phyloP scores from a whole-genome alignment of 2,329 filamentous ascomycete species.

The Aspergillus puulaauensis region DNA sequence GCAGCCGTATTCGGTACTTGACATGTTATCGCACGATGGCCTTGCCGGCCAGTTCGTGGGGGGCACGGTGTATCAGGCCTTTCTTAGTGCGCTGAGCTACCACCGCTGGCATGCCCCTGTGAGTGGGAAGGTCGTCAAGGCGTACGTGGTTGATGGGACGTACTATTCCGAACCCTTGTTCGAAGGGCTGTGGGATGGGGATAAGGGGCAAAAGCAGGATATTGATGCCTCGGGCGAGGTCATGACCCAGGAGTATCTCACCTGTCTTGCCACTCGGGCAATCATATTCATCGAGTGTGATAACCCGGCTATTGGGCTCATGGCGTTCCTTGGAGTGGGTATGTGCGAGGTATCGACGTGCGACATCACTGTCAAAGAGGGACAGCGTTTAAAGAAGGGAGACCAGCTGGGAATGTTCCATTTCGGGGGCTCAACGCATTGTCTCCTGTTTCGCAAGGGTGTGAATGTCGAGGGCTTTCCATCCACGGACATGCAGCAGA shows the following conservation, averaged over 20 bases:
- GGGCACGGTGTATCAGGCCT: slow-evolving; percentile 70
- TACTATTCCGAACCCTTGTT: slow-evolving; percentile 66
- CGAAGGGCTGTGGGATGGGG: slow-evolving; percentile 44
- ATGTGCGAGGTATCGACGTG: slow-evolving; percentile 77
- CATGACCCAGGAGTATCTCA: slow-evolving; percentile 64
- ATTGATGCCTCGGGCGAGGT: slow-evolving; percentile 30
- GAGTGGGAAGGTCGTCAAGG: slow-evolving; percentile 58
- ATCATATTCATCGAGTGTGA: slow-evolving; percentile 71
- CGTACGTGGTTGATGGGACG: slow-evolving; percentile 61
- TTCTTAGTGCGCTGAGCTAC: slow-evolving; percentile 66
- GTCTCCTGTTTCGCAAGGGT: slow-evolving; percentile 58
- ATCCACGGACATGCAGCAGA: slow-evolving; percentile 21
- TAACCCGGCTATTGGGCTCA: slow-evolving; percentile 63
- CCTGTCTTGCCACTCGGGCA: slow-evolving; percentile 66
- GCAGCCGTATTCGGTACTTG: slow-evolving; percentile 64
- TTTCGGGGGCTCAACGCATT: slow-evolving; percentile 72
- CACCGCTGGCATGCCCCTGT: slow-evolving; percentile 74
- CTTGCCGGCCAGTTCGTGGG: slow-evolving; percentile 56
- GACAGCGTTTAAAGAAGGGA: slow-evolving; percentile 66
- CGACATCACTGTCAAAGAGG: slow-evolving; percentile 67
- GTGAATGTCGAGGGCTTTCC: slow-evolving; percentile 31
- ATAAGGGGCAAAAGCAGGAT: slow-evolving; percentile 4
- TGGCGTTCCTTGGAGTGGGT: slow-evolving; percentile 70
- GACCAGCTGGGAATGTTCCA: slow-evolving; percentile 77
- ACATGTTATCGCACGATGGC: slow-evolving; percentile 62